Base-by-base conservation (phyloP, 345 rosid species). In the Schrenkiella parvula region DNA sequence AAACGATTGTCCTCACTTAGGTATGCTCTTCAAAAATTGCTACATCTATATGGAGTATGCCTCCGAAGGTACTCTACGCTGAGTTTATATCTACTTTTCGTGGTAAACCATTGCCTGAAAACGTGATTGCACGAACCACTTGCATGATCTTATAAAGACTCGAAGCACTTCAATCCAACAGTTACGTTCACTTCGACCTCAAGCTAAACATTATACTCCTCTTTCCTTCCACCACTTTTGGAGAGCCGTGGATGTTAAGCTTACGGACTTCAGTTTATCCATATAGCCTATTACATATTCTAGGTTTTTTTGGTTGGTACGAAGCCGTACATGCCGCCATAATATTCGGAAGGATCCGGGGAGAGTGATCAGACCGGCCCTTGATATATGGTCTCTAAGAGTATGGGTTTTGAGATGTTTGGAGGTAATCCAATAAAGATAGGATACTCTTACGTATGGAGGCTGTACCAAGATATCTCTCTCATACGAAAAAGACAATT, bases 61-160 rank as follows among this genome's bases (percentile, higher is more conserved):
- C 8, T 32, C 14, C 44, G 1, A 42, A 11, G 25, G 67, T 11
- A 63, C 23, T 17, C 53, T 63, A n/a, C 2, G 0, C 3, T 10
- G 8, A 46, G 13, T 2, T 46, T 2, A 56, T 68, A 10, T 42
- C 31, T 2, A 9, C 9, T 29, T 31, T 3, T 0, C 1, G 15
- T 11, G 32, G 56, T 10, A n/a, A 22, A 12, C 4, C 52, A 31
- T 15, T 69, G 15, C 56, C 64, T n/a, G 73, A 69, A 35, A 3
- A 34, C 15, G 6, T 21, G 25, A 35, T 69, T 1, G 25, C 9
- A 44, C 34, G 56, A 1, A 1, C 44, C 3, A 37, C 65, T 14
- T 46, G 73, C 22, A 57, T 72, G 76, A 53, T 72, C 37, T 11
- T 72, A 51, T 46, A 63, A 61, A 54, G 76, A 22, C 76, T 72